Conservation (phyloP, 352 stramenopile genomes). For the Phytopythium boreale region DNA sequence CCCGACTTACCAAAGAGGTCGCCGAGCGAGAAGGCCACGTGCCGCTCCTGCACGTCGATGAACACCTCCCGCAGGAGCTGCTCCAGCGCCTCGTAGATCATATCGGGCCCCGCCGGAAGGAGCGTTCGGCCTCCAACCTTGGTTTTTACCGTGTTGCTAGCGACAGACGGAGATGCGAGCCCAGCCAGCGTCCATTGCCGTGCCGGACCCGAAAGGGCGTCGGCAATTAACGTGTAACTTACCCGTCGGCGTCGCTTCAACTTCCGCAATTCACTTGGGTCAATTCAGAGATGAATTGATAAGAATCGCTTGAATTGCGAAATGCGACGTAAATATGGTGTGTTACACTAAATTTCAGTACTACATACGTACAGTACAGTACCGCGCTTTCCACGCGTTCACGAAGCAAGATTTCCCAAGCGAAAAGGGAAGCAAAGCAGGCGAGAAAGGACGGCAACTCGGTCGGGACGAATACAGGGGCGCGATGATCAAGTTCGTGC, state of each 20-base stretch:
- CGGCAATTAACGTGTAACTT: too few relatives aligned
- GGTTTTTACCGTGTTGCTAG: too few relatives aligned
- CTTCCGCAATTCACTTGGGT: not conserved
- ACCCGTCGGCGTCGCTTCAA: not conserved
- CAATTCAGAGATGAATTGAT: not conserved
- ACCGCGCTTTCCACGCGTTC: not conserved
- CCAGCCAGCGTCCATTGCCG: too few relatives aligned
- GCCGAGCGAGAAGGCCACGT: constrained; percentile 63
- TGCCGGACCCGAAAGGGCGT: not conserved
- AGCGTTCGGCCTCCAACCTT: too few relatives aligned
- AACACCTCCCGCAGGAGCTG: constrained; percentile 69
- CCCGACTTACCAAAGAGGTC: constrained; percentile 59
- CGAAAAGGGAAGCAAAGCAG: constrained; percentile 2
- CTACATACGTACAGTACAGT: too few relatives aligned
- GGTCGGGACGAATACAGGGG: not conserved
- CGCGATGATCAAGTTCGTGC: constrained; percentile 94
- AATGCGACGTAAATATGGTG: not conserved
- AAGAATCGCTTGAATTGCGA: not conserved
- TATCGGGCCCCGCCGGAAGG: constrained; percentile 6
- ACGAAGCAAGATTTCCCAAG: not conserved
- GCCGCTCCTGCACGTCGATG: constrained; percentile 47
- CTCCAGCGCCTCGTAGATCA: constrained; percentile 54
- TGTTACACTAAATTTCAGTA: not conserved
- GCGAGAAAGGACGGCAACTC: not conserved
- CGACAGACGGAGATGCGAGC: too few relatives aligned